These are phyloP conservation scores for Trichomonascaceae sp. DNA, from an alignment of 1,139 yeast species.

Conservation along the genomic window DNA sequence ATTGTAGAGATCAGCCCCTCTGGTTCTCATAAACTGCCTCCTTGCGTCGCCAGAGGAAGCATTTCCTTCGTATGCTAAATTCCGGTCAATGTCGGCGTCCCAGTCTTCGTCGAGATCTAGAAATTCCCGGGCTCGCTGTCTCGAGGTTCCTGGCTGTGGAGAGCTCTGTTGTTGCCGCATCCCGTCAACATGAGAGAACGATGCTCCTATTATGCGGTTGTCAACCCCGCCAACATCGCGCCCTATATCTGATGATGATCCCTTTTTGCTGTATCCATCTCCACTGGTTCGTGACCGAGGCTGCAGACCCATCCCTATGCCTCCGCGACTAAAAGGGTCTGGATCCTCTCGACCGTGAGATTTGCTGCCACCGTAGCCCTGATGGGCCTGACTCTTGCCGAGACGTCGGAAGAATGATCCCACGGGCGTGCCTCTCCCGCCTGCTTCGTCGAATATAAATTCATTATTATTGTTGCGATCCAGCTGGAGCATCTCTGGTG, in stretches of 20 bases:
- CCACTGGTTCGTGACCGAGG: no score
- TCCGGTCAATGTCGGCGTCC: constrained; percentile 71
- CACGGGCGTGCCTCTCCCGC: constrained; percentile 53
- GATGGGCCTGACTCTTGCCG: background rate
- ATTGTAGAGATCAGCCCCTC: constrained; percentile 1
- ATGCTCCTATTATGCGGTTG: constrained; percentile 1
- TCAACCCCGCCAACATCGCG: background rate
- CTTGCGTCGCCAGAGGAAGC: constrained; percentile 5
- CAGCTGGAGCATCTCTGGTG: constrained; percentile 45
- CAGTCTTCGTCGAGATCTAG: constrained; percentile 77
- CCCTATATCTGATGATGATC: background rate
- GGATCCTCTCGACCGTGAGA: no score
- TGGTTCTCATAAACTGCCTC: background rate
- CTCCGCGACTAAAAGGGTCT: no score
- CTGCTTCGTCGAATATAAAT: constrained; percentile 53
- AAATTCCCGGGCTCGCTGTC: constrained; percentile 12
- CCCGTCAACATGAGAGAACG: background rate
- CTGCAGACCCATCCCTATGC: no score
- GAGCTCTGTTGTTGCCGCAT: constrained; percentile 1
- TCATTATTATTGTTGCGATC: constrained; percentile 46
- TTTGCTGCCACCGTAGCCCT: no score
- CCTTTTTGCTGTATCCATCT: no score
- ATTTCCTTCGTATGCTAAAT: constrained; percentile 25
- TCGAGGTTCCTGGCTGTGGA: constrained; percentile 1
- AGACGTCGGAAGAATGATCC: constrained; percentile 44